These are phyloP conservation scores for Tolypocladium ovalisporum DNA, from an alignment of 2,329 filamentous ascomycete genomes.

Conservation along the genomic window DNA sequence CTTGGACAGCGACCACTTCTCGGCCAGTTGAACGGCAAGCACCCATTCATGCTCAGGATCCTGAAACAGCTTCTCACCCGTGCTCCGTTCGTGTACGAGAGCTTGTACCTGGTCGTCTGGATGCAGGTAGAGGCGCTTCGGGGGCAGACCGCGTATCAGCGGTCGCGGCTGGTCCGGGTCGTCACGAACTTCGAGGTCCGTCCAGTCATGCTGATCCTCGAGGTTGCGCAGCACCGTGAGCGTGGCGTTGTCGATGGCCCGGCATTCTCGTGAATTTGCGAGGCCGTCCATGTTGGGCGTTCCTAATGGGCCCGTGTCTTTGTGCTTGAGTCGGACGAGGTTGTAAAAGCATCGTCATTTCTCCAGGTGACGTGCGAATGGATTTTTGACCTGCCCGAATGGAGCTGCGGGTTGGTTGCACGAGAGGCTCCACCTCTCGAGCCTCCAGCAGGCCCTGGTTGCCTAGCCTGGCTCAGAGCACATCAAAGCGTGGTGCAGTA, in stretches of 20 bases:
- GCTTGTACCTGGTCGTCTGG: conserved; percentile 73
- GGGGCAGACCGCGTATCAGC: conserved; percentile 62
- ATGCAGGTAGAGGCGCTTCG: conserved; percentile 63
- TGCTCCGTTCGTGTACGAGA: conserved; percentile 46
- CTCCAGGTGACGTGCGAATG: neutral
- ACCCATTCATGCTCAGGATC: conserved; percentile 63
- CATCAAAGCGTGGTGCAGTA: too few species aligned
- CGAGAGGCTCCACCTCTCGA: neutral
- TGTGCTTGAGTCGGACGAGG: neutral
- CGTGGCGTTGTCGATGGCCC: conserved; percentile 12
- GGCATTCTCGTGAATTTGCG: neutral
- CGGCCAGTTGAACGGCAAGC: conserved; percentile 58
- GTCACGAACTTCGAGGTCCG: conserved; percentile 44
- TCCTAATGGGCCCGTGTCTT: neutral
- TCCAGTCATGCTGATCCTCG: conserved; percentile 67
- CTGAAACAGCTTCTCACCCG: conserved; percentile 32
- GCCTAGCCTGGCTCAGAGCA: too few species aligned
- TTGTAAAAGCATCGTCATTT: neutral
- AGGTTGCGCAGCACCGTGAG: conserved; percentile 57
- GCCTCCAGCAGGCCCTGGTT: neutral
- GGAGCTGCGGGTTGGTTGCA: neutral
- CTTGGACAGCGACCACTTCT: conserved; percentile 57
- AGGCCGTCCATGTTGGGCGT: neutral
- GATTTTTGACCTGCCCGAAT: neutral
- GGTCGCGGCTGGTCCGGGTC: conserved; percentile 38